A percentile compares a stretch with the other conserved stretches of the same genome.
phyloP scores from a whole-genome alignment of 2,329 filamentous ascomycete genomes.

The Berkeleyomyces rouxiae region DNA sequence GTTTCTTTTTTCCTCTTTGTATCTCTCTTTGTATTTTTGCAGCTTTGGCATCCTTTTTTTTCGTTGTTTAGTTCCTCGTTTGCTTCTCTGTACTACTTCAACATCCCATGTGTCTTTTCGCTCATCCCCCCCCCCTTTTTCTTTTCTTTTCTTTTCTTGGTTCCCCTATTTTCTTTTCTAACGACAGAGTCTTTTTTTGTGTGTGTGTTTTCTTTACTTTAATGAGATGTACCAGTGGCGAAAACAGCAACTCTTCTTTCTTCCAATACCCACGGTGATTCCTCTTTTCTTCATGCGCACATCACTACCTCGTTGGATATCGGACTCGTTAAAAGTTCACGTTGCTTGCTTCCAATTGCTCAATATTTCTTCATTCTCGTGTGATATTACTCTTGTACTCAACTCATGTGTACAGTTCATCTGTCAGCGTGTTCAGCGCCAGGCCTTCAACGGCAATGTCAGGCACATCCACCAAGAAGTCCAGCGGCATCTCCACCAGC shows the following conservation, averaged over 20 bases:
- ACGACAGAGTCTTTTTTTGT: not conserved
- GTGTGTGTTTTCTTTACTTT: slow-evolving; percentile 9
- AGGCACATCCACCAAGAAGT: slow-evolving; percentile 65
- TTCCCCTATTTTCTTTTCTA: slow-evolving; percentile 4
- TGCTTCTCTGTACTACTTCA: not conserved
- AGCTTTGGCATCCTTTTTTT: not conserved
- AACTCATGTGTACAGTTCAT: slow-evolving; percentile 49
- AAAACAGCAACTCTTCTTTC: not conserved
- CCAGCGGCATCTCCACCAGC: slow-evolving; percentile 76
- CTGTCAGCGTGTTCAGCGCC: slow-evolving; percentile 52
- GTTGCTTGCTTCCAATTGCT: no score
- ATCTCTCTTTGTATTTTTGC: no score
- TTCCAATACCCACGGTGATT: not conserved
- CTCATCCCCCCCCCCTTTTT: not conserved
- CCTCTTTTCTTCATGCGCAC: not conserved
- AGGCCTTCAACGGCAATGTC: slow-evolving; percentile 77
- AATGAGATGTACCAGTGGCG: not conserved
- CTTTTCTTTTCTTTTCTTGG: slow-evolving; percentile 8
- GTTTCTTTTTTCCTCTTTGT: not conserved
- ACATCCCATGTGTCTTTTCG: not conserved
- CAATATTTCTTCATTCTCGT: not conserved
- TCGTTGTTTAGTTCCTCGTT: not conserved
- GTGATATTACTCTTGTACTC: not conserved
- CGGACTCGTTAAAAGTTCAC: no score
- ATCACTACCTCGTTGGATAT: not conserved